Conservation (phyloP, 306 rosid genomes). For the Lathyrus sativus region DNA sequence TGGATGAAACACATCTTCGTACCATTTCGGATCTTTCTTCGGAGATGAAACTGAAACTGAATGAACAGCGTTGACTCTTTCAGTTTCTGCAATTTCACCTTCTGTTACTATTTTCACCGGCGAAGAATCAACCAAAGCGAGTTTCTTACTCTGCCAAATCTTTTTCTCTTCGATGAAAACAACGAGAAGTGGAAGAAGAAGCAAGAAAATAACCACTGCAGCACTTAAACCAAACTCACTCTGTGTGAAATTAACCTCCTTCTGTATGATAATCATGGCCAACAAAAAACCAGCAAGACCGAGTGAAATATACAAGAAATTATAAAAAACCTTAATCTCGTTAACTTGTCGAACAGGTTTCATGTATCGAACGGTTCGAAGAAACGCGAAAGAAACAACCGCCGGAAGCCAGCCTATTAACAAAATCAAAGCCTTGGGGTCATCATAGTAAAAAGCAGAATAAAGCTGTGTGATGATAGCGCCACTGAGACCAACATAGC, state of each 20-base stretch:
- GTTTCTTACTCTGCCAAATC: conserved; percentile 38
- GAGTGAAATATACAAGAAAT: conserved; percentile 64
- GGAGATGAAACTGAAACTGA: not conserved
- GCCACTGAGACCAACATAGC: conserved; percentile 71
- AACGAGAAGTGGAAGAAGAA: conserved; percentile 58
- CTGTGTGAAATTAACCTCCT: conserved; percentile 37
- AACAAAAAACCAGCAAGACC: conserved; percentile 65
- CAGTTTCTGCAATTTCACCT: not conserved
- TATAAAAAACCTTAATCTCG: conserved; percentile 62
- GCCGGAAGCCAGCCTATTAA: conserved; percentile 77
- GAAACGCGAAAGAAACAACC: conserved; percentile 53
- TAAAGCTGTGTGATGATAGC: conserved; percentile 72
- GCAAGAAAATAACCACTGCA: conserved; percentile 48
- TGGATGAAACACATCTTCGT: conserved; percentile 52
- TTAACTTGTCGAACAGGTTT: conserved; percentile 44
- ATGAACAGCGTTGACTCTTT: not conserved
- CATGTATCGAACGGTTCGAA: conserved; percentile 50
- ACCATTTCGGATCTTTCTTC: conserved; percentile 39
- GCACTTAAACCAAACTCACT: conserved; percentile 52
- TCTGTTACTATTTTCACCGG: conserved; percentile 41
- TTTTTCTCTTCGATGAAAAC: conserved; percentile 53
- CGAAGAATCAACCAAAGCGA: conserved; percentile 26
- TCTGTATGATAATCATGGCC: conserved; percentile 54
- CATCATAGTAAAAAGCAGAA: conserved; percentile 61
- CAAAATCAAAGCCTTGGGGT: conserved; percentile 55